phyloP scores from a whole-genome alignment of 371 early-diverging fungal genomes.

The Lichtheimia hyalospora region DNA sequence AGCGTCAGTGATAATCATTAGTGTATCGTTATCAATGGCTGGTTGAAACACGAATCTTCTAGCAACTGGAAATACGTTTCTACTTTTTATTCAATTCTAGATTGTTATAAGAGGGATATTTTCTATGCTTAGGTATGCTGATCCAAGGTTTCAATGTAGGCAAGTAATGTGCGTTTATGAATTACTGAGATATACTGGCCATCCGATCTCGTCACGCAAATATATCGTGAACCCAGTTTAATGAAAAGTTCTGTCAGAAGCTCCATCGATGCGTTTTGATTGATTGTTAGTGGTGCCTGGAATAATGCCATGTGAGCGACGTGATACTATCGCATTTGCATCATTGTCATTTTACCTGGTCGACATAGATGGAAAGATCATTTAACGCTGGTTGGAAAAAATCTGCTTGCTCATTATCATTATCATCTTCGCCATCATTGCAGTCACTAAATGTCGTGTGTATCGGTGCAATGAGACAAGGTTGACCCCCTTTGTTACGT shows the following conservation, averaged over 20 bases:
- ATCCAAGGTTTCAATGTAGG: slow-evolving; percentile 64
- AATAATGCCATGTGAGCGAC: background rate
- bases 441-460: background rate
- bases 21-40: too few relatives aligned
- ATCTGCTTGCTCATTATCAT: background rate
- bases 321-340: background rate
- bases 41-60: too few relatives aligned
- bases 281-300: slow-evolving; percentile 77
- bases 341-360: slow-evolving; percentile 50
- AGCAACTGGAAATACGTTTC: too few relatives aligned
- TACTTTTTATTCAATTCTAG: too few relatives aligned
- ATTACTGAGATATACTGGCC: slow-evolving; percentile 73
- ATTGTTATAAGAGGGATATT: too few relatives aligned
- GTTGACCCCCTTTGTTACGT: background rate
- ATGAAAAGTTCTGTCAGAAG: slow-evolving; percentile 83
- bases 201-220: slow-evolving; percentile 54
- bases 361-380: slow-evolving; percentile 74
- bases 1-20: too few relatives aligned
- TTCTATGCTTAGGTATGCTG: slow-evolving; percentile 14
- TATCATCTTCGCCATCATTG: background rate
- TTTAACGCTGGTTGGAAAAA: slow-evolving; percentile 20
- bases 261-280: slow-evolving; percentile 77
- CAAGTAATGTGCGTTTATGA: slow-evolving; percentile 72
- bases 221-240: slow-evolving; percentile 73
- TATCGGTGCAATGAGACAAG: background rate